Percentiles rank a stretch among this genome's conserved stretches.
phyloP scores from a whole-genome alignment of 2,329 filamentous ascomycete species.

The Aspergillus carbonarius region DNA sequence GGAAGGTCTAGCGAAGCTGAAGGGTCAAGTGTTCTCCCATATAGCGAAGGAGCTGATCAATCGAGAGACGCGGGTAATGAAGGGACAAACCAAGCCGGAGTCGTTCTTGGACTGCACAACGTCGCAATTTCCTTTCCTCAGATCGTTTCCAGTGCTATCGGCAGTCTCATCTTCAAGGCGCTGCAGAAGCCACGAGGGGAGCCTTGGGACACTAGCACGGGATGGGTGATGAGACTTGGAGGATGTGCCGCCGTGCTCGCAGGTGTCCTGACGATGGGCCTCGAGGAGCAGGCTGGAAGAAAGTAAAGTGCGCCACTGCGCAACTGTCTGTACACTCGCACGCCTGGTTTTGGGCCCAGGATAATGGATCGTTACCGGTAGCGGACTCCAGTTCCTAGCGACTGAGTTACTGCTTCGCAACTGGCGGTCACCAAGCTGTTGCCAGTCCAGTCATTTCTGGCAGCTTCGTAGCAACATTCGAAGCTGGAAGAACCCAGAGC shows the following conservation, averaged over 20 bases:
- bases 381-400: background rate
- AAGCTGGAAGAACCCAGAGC: background rate
- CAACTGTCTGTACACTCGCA: background rate
- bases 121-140: slow-evolving; percentile 7
- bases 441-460: background rate
- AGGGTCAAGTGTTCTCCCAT: background rate
- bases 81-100: background rate
- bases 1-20: background rate
- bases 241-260: slow-evolving; percentile 5
- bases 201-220: slow-evolving; percentile 6
- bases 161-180: slow-evolving; percentile 5
- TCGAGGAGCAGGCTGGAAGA: background rate
- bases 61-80: background rate
- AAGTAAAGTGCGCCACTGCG: background rate
- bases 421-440: background rate
- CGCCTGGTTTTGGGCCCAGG: too few relatives aligned
- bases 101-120: slow-evolving; percentile 5
- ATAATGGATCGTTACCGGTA: background rate
- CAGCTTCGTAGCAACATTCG: background rate
- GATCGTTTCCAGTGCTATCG: slow-evolving; percentile 5
- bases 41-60: background rate
- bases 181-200: slow-evolving; percentile 6
- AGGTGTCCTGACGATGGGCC: background rate
- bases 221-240: slow-evolving; percentile 7
- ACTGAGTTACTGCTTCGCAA: background rate